Conservation (phyloP, 2,329 filamentous ascomycete genomes). For the Exophiala dermatitidis region DNA sequence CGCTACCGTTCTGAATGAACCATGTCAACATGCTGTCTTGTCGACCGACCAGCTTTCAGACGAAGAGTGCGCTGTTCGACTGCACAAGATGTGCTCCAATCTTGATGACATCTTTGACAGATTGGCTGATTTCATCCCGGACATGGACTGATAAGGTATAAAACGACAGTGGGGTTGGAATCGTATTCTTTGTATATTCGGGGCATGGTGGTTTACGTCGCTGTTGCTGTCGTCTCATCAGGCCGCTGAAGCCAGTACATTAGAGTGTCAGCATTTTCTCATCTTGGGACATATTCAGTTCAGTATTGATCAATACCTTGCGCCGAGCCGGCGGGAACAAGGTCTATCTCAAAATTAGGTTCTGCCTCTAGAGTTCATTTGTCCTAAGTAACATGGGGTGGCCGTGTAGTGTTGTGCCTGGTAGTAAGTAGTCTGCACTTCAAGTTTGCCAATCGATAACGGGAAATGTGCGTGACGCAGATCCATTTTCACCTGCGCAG, state of each 20-base stretch:
- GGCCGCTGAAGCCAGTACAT: no score
- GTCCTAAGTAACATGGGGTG: neutral
- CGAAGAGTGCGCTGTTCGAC: slow-evolving; percentile 3
- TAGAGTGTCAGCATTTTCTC: no score
- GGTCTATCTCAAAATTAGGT: no score
- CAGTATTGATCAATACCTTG: no score
- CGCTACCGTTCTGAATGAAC: slow-evolving; percentile 8
- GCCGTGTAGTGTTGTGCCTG: neutral
- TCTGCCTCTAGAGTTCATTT: no score
- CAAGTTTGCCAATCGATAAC: neutral
- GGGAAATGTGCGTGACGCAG: neutral
- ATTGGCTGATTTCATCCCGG: slow-evolving; percentile 10
- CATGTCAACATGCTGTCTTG: slow-evolving; percentile 6
- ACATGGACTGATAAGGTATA: slow-evolving; percentile 6
- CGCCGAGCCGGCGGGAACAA: no score
- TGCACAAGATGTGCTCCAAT: slow-evolving; percentile 16
- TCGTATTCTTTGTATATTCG: no score
- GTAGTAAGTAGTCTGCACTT: no score
- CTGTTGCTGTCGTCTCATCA: no score
- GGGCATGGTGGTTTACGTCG: no score
- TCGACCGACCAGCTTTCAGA: slow-evolving; percentile 7
- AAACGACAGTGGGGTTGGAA: no score
- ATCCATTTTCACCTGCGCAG: neutral
- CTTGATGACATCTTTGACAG: slow-evolving; percentile 21
- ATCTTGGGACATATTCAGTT: no score